Evolutionary conservation across 805 yeast species (phyloP), one percentile per base, ranked within the genome.

Genomic region (Teunomyces aglyptinius): DNA sequence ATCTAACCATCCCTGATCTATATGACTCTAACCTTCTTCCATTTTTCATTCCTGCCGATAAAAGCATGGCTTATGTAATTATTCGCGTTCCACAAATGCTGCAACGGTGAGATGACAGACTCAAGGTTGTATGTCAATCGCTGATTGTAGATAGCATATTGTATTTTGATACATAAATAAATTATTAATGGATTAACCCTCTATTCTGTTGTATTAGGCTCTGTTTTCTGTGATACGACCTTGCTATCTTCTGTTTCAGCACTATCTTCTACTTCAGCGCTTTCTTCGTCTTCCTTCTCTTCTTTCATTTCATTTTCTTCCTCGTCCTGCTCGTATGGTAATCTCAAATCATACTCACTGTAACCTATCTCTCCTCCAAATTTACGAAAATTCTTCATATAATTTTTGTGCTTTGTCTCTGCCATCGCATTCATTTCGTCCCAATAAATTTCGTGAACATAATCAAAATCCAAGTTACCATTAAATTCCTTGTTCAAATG

Each of bases 371-470:
- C 57, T 2, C 70, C 68, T 3, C 83, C 83, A 31, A 78, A 64
- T 45, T 67, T 68, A 34, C 67, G 62, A 50, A 68, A 76, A 49
- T 75, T 72, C 22, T 56, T 45, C 52, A 64, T 47, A 47, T 70
- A 70, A 12, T 55, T 54, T 11, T 55, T 49, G 29, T 68, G 67
- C 49, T 75, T 70, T 33, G 55, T 55, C 19, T 66, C 72, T 3
- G 77, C 75, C 52, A 75, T 70, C 31, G 59, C 56, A 27, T 70
- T 70, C 70, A 80, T 65, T 47, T 73, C 77, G 4, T 74, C 68
- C 83, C 84, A 79, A 55, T 80, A 80, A 5, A 66, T 60, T 3
- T 75, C 77, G 53, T 78, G 83, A n/a, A 70, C 60, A 51, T 78
- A 80, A 44, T 72, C 73, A 54, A 80, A 80, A 51, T 78, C 80